phyloP scores from a whole-genome alignment of 1,139 yeast species.

The Kodamaea sp. region DNA sequence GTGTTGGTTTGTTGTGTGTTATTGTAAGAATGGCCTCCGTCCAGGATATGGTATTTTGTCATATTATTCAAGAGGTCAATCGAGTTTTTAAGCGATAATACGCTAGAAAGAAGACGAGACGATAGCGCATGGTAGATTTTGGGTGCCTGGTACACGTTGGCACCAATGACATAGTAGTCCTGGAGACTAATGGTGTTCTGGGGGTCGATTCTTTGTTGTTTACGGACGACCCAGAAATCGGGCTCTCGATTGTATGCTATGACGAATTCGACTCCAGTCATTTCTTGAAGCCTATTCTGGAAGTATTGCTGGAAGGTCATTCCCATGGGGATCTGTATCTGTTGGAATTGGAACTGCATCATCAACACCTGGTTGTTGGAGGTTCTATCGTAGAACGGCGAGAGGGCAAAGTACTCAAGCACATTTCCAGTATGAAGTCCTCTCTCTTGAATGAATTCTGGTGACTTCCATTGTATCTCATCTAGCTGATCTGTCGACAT shows the following conservation, averaged over 20 bases:
- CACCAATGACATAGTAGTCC: conserved; percentile 87
- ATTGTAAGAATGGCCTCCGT: conserved; percentile 39
- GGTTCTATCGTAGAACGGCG: conserved; percentile 93
- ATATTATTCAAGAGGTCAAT: conserved; percentile 36
- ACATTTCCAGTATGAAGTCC: conserved; percentile 89
- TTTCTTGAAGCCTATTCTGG: conserved; percentile 62
- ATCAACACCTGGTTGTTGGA: conserved; percentile 91
- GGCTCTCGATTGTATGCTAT: conserved; percentile 80
- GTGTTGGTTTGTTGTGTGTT: conserved; percentile 11
- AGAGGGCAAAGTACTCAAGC: conserved; percentile 85
- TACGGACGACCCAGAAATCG: conserved; percentile 86
- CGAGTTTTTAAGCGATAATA: conserved; percentile 38
- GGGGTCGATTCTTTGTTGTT: conserved; percentile 66
- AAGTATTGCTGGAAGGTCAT: conserved; percentile 30
- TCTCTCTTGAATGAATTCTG: conserved; percentile 92
- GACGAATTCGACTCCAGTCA: conserved; percentile 86
- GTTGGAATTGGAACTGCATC: conserved; percentile 93
- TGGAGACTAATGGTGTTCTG: conserved; percentile 53
- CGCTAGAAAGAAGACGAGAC: conserved; percentile 40
- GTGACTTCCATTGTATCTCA: conserved; percentile 95
- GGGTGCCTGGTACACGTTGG: conserved; percentile 92
- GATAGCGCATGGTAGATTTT: conserved; percentile 41
- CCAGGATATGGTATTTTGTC: conserved; percentile 37
- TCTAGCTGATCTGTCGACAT: conserved; percentile 51
- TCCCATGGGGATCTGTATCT: conserved; percentile 44